Evolutionary conservation across 2,329 filamentous ascomycete species (phyloP).

Genomic region (Ceratocystis destructans): DNA sequence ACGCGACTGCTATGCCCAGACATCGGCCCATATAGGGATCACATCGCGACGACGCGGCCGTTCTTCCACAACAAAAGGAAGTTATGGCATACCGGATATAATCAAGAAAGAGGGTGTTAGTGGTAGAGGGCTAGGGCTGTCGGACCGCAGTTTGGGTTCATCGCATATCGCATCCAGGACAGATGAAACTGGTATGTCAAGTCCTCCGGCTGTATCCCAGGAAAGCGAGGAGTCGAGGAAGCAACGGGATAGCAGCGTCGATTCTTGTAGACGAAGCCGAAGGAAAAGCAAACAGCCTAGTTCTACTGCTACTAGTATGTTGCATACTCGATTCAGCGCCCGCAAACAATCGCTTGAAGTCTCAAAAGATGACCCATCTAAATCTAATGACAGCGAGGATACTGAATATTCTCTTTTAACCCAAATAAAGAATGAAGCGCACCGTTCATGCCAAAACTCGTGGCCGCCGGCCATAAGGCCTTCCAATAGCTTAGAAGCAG

Average conservation of each 20-base stretch:
- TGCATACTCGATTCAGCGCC: neutral
- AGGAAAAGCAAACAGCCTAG: neutral
- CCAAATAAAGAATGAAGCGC: neutral
- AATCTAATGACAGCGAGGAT: neutral
- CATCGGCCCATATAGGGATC: conserved; percentile 1
- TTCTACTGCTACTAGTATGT: neutral
- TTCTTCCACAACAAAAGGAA: neutral
- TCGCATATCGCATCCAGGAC: neutral
- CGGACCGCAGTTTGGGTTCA: neutral
- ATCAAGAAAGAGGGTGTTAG: neutral
- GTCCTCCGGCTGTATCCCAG: neutral
- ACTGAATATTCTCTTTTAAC: neutral
- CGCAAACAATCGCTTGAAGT: neutral
- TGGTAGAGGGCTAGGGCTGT: too few relatives aligned
- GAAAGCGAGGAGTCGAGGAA: neutral
- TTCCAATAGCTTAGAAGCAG: neutral
- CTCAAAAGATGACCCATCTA: neutral
- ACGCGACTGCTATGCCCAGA: neutral
- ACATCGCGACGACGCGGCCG: neutral
- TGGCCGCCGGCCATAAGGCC: too few relatives aligned
- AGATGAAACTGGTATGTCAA: too few relatives aligned
- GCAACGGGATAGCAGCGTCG: neutral
- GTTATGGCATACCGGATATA: neutral
- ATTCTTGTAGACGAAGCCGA: neutral
- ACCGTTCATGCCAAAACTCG: neutral